Conservation (phyloP, 345 rosid genomes). For the Hevea brasiliensis region DNA sequence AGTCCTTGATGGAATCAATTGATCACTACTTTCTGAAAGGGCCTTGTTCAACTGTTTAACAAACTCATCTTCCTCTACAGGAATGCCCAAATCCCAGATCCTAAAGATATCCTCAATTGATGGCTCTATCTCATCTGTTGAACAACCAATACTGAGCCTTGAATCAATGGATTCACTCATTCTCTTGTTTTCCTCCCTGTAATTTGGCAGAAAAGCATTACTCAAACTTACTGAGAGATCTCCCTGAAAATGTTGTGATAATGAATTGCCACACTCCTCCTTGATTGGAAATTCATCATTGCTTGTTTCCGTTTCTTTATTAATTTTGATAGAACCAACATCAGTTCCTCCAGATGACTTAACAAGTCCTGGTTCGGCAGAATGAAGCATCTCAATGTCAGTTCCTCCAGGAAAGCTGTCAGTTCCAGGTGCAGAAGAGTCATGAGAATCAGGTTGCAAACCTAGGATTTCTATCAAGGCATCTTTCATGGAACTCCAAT, state of each 20-base stretch:
- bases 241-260: constrained; percentile 24
- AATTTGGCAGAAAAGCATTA: constrained; percentile 39
- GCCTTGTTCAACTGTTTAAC: constrained; percentile 49
- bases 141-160: constrained; percentile 11
- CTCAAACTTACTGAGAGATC: constrained; percentile 28
- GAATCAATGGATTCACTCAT: constrained; percentile 22
- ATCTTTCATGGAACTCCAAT: constrained; percentile 53
- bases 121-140: constrained; percentile 25
- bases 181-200: constrained; percentile 22
- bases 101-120: constrained; percentile 49
- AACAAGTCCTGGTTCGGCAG: constrained; percentile 13
- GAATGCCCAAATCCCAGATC: constrained; percentile 69
- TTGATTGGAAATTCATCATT: constrained; percentile 12
- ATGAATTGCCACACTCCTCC: constrained; percentile 20
- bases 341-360: constrained; percentile 4
- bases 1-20: constrained; percentile 17
- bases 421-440: constrained; percentile 23
- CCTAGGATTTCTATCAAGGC: constrained; percentile 53
- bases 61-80: constrained; percentile 49
- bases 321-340: background rate
- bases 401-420: constrained; percentile 16
- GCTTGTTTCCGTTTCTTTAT: constrained; percentile 22
- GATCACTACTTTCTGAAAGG: constrained; percentile 30
- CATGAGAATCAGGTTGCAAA: constrained; percentile 36
- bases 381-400: constrained; percentile 23